Evolutionary conservation across 306 rosid species (phyloP).

Genomic region (Urtica urens): DNA sequence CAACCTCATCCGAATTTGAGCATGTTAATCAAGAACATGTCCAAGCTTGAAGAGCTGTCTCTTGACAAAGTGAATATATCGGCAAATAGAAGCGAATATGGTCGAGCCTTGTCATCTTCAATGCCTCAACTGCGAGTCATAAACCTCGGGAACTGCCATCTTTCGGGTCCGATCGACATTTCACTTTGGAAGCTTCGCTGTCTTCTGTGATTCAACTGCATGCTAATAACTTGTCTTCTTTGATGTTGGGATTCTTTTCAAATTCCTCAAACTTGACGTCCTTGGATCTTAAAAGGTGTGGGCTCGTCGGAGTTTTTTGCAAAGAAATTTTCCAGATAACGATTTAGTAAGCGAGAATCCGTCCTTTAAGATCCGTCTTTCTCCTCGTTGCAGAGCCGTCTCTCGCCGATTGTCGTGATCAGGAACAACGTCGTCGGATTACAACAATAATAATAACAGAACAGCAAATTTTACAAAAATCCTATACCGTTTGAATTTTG

Average conservation of each 20-base stretch:
- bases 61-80: not conserved
- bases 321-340: conserved; percentile 17
- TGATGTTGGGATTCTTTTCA: conserved; percentile 12
- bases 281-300: not conserved
- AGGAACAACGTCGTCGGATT: no score
- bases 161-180: conserved; percentile 4
- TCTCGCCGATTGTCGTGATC: no score
- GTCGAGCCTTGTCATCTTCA: not conserved
- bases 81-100: not conserved
- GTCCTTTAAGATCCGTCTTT: no score
- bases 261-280: conserved; percentile 18
- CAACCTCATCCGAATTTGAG: conserved; percentile 9
- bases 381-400: no score
- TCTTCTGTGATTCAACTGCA: conserved; percentile 14
- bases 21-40: not conserved
- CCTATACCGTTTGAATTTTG: no score
- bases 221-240: not conserved
- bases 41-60: not conserved
- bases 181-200: conserved; percentile 12
- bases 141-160: conserved; percentile 8
- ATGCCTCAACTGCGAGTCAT: conserved; percentile 18
- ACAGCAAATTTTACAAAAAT: no score
- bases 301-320: conserved; percentile 15
- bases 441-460: no score
- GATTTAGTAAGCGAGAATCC: no score